Conservation (phyloP, 306 rosid genomes). For the Benincasa hispida region DNA sequence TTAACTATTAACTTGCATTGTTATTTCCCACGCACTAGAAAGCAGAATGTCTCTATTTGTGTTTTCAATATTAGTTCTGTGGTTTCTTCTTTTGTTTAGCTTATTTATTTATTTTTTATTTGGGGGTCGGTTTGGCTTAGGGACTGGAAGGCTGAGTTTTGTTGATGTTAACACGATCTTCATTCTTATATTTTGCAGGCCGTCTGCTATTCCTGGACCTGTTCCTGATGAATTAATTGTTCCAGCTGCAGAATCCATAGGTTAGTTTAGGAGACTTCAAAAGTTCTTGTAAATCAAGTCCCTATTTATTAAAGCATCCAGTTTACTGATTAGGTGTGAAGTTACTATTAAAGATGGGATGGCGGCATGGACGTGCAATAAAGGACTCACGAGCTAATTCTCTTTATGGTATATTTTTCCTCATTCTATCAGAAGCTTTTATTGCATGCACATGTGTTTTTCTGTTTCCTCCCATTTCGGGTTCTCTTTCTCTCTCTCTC, state of each 20-base stretch:
- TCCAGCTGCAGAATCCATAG: conserved; percentile 85
- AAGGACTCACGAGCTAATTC: conserved; percentile 64
- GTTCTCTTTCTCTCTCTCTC: too few species aligned
- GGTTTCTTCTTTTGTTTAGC: background rate
- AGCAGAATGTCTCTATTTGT: background rate
- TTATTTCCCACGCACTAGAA: background rate
- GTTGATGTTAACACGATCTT: too few species aligned
- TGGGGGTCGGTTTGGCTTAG: background rate
- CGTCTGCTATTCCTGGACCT: conserved; percentile 93
- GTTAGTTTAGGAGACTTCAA: conserved; percentile 31
- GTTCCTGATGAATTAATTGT: conserved; percentile 81
- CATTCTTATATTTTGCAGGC: conserved; percentile 36
- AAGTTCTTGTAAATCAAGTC: background rate
- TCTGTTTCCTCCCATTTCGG: background rate
- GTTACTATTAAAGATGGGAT: conserved; percentile 91
- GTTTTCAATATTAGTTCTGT: background rate
- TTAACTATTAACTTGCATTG: conserved; percentile 9
- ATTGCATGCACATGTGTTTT: background rate
- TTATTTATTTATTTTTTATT: background rate
- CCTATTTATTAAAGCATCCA: conserved; percentile 7
- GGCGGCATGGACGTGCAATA: conserved; percentile 92
- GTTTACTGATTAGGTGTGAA: conserved; percentile 51
- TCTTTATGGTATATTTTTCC: conserved; percentile 40
- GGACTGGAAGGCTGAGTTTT: background rate
- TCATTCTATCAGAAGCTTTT: background rate